Evolutionary conservation across 2,329 filamentous ascomycete species (phyloP).

Genomic region (Exutisphaerella laricina): DNA sequence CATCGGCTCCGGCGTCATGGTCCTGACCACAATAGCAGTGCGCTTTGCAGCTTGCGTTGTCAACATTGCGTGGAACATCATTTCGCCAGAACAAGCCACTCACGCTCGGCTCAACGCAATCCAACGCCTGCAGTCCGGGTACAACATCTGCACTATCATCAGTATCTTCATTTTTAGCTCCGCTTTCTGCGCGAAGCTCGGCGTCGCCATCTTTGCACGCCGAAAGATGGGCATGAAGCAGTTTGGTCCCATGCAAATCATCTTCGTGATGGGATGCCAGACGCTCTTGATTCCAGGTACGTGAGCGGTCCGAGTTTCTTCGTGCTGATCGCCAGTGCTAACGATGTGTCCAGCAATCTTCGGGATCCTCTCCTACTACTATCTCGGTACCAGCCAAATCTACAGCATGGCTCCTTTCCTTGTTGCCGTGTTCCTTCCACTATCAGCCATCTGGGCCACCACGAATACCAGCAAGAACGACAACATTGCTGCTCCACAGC

Average conservation of each 20-base stretch:
- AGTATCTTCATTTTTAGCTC: slow-evolving; percentile 58
- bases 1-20: slow-evolving; percentile 44
- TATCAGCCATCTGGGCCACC: slow-evolving; percentile 62
- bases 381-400: slow-evolving; percentile 47
- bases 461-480: slow-evolving; percentile 29
- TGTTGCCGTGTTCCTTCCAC: slow-evolving; percentile 58
- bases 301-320: too few relatives aligned
- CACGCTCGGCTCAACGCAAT: slow-evolving; percentile 21
- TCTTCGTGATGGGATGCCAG: slow-evolving; percentile 63
- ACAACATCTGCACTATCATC: slow-evolving; percentile 49
- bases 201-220: slow-evolving; percentile 52
- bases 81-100: slow-evolving; percentile 17
- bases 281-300: slow-evolving; percentile 61
- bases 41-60: slow-evolving; percentile 50
- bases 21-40: slow-evolving; percentile 48
- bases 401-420: slow-evolving; percentile 52
- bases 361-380: slow-evolving; percentile 52
- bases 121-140: slow-evolving; percentile 40
- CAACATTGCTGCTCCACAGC: slow-evolving; percentile 25
- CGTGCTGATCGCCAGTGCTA: too few relatives aligned
- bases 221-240: slow-evolving; percentile 53
- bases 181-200: slow-evolving; percentile 59
- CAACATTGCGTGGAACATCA: slow-evolving; percentile 35
- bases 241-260: slow-evolving; percentile 60
- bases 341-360: slow-evolving; percentile 49